phyloP scores from a whole-genome alignment of 352 stramenopile species.

The Blastocystis sp. region DNA sequence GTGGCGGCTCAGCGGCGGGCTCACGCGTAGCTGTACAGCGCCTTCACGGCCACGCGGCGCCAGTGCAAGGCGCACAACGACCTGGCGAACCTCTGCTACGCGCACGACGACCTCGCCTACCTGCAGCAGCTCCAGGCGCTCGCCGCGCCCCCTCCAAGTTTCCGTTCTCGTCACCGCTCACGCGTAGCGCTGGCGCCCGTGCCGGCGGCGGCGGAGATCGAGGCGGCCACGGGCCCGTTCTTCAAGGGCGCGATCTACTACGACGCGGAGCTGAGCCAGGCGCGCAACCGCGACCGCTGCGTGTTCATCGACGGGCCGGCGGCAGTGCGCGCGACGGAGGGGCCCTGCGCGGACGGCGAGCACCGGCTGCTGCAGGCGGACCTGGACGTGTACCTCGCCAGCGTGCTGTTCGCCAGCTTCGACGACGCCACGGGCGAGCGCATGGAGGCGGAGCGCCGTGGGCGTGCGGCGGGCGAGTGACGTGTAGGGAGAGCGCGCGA shows the following conservation, averaged over 20 bases:
- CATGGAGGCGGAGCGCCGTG: not conserved
- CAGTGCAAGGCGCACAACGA: constrained; percentile 31
- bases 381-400: constrained; percentile 18
- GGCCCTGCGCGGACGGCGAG: not conserved
- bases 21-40: not conserved
- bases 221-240: not conserved
- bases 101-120: constrained; percentile 23
- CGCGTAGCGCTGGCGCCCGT: not conserved
- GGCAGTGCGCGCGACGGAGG: constrained; percentile 18
- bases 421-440: not conserved
- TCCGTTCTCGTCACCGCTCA: not conserved
- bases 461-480: not conserved
- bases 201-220: not conserved
- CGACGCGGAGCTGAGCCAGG: constrained; percentile 5
- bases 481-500: not conserved
- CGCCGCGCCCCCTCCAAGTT: not conserved
- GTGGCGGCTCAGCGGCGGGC: not conserved
- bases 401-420: constrained; percentile 25
- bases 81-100: constrained; percentile 13
- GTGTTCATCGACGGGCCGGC: constrained; percentile 36
- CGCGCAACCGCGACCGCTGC: constrained; percentile 37
- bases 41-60: not conserved
- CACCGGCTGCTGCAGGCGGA: constrained; percentile 18
- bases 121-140: constrained; percentile 8
- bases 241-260: constrained; percentile 14